phyloP scores from a whole-genome alignment of 495 filamentous ascomycete species.

The Thermothielavioides terrestris region DNA sequence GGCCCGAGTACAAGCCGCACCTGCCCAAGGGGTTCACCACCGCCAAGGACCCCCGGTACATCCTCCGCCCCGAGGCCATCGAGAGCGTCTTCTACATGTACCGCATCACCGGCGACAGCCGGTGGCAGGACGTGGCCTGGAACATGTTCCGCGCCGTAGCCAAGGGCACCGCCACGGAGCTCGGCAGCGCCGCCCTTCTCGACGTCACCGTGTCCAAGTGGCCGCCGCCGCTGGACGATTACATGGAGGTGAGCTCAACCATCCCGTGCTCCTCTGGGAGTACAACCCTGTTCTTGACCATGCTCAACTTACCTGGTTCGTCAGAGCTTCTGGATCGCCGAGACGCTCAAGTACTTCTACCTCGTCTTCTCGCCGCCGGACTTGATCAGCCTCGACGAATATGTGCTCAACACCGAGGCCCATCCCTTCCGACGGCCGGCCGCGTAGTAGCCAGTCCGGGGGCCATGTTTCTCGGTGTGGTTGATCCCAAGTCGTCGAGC shows the following conservation, averaged over 20 bases:
- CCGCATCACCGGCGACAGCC: constrained; percentile 60
- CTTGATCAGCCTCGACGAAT: constrained; percentile 60
- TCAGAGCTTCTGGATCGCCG: constrained; percentile 45
- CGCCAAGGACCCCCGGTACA: constrained; percentile 29
- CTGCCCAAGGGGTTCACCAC: constrained; percentile 51
- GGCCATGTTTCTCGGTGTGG: too few relatives aligned
- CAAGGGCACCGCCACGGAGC: constrained; percentile 51
- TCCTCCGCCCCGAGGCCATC: constrained; percentile 58
- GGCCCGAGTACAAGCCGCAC: constrained; percentile 25
- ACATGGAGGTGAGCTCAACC: constrained; percentile 37
- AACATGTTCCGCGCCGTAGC: constrained; percentile 62
- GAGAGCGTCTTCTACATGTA: constrained; percentile 70
- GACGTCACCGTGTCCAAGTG: constrained; percentile 30
- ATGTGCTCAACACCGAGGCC: constrained; percentile 84
- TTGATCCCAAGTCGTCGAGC: too few relatives aligned
- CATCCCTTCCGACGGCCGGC: constrained; percentile 53
- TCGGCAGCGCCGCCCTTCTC: constrained; percentile 49
- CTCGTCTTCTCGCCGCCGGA: constrained; percentile 69
- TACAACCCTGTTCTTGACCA: not conserved
- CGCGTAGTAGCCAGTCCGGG: too few relatives aligned
- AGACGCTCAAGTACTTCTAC: constrained; percentile 56
- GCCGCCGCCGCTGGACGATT: constrained; percentile 23
- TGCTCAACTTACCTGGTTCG: not conserved
- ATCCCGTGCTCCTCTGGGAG: not conserved
- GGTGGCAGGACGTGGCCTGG: constrained; percentile 61